phyloP scores from a whole-genome alignment of 2,329 filamentous ascomycete genomes.

The Lecanicillium sp. region DNA sequence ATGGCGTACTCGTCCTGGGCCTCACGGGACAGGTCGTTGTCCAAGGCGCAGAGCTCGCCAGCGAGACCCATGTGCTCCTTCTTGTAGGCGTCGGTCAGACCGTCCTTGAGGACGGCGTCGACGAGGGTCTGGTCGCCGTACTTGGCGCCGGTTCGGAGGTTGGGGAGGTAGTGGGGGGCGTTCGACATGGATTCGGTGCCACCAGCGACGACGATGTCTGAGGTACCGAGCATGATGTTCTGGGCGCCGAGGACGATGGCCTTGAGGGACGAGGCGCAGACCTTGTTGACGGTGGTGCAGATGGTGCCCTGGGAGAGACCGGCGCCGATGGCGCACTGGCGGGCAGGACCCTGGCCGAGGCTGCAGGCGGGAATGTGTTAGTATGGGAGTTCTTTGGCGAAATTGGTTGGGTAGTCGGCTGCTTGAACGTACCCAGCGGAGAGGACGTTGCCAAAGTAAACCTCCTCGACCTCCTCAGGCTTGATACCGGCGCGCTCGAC shows the following conservation, averaged over 20 bases:
- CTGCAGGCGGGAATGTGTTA: conserved; percentile 37
- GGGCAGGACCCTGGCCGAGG: conserved; percentile 90
- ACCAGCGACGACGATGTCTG: conserved; percentile 86
- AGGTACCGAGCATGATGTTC: conserved; percentile 95
- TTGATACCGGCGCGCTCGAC: conserved; percentile 85
- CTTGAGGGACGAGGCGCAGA: conserved; percentile 93
- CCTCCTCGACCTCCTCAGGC: conserved; percentile 84
- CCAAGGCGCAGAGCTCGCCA: conserved; percentile 83
- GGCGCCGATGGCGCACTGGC: conserved; percentile 86
- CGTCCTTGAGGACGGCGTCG: conserved; percentile 90
- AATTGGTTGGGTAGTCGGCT: not conserved
- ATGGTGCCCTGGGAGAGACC: conserved; percentile 75
- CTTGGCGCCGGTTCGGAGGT: conserved; percentile 80
- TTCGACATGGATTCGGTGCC: conserved; percentile 99
- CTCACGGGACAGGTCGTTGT: conserved; percentile 75
- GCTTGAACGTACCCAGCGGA: conserved; percentile 84
- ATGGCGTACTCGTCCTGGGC: conserved; percentile 96
- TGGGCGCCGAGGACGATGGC: conserved; percentile 91
- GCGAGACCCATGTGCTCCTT: conserved; percentile 95
- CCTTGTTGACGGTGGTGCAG: conserved; percentile 96
- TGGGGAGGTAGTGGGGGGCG: conserved; percentile 89
- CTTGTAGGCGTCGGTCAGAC: conserved; percentile 89
- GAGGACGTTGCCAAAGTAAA: conserved; percentile 97
- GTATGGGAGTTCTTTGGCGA: not conserved
- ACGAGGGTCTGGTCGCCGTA: conserved; percentile 87